Conservation (phyloP, 1,139 yeast genomes). For the Barnettozyma hawaiiensis region DNA sequence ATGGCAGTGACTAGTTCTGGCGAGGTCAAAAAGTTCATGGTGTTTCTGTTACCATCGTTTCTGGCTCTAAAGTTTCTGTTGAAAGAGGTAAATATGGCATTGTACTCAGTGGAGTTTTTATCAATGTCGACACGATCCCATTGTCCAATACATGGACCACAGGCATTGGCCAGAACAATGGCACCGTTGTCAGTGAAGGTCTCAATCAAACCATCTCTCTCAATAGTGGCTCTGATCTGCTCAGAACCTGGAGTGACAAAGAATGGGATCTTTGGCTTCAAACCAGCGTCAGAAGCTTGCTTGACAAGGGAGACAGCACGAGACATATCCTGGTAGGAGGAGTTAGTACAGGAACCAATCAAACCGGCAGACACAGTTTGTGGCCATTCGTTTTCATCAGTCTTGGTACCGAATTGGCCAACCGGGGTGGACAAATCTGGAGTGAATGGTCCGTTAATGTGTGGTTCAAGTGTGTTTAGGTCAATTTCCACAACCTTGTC, state of each 20-base stretch:
- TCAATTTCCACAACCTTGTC: constrained; percentile 81
- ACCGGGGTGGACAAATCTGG: constrained; percentile 91
- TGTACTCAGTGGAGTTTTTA: constrained; percentile 57
- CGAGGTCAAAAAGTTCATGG: constrained; percentile 93
- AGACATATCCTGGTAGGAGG: constrained; percentile 96
- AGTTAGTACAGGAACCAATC: constrained; percentile 96
- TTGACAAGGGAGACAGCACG: constrained; percentile 83
- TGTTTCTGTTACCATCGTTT: constrained; percentile 95
- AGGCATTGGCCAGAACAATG: constrained; percentile 88
- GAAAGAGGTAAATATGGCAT: constrained; percentile 91
- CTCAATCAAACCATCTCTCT: constrained; percentile 83
- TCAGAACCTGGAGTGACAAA: constrained; percentile 98
- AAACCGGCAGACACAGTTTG: constrained; percentile 76
- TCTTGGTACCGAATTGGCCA: constrained; percentile 59
- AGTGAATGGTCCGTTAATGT: constrained; percentile 91
- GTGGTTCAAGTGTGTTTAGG: constrained; percentile 73
- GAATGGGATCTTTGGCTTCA: constrained; percentile 88
- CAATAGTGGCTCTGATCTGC: constrained; percentile 95
- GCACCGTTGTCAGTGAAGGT: constrained; percentile 85
- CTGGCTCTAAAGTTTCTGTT: constrained; percentile 96
- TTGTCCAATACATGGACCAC: constrained; percentile 99
- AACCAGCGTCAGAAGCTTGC: constrained; percentile 80
- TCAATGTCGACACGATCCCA: constrained; percentile 81
- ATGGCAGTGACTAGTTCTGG: constrained; percentile 97
- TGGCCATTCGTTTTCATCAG: constrained; percentile 76